phyloP scores from a whole-genome alignment of 2,329 filamentous ascomycete genomes.

The Raffaelea albimanens region DNA sequence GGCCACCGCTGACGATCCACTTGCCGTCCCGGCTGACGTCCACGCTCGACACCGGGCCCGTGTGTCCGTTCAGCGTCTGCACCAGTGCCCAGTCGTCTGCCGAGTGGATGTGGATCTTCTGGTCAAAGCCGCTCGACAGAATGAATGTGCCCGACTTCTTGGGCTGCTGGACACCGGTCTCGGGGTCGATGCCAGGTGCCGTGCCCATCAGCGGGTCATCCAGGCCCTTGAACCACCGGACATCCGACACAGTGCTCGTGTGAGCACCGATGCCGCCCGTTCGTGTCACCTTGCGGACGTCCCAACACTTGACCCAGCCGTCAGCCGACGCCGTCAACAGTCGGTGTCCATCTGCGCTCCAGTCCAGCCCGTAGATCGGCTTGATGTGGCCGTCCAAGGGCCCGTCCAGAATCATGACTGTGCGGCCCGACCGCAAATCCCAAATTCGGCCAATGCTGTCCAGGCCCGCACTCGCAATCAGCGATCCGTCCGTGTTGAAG shows the following conservation, averaged over 20 bases:
- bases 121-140: constrained; percentile 84
- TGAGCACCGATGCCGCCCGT: constrained; percentile 85
- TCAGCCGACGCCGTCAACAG: constrained; percentile 88
- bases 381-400: constrained; percentile 75
- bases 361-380: constrained; percentile 87
- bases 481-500: constrained; percentile 85
- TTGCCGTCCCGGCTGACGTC: constrained; percentile 78
- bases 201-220: constrained; percentile 61
- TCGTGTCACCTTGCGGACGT: constrained; percentile 78
- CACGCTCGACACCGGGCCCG: constrained; percentile 81
- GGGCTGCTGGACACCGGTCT: constrained; percentile 52
- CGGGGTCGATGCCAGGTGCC: constrained; percentile 51
- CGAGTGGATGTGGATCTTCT: constrained; percentile 90
- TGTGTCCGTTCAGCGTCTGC: constrained; percentile 82
- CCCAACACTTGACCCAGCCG: constrained; percentile 97
- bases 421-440: constrained; percentile 87
- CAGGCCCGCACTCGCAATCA: constrained; percentile 83
- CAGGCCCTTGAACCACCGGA: constrained; percentile 85
- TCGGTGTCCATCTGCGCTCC: constrained; percentile 85
- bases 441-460: constrained; percentile 94
- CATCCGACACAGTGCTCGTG: constrained; percentile 80
- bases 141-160: constrained; percentile 90
- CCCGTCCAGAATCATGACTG: constrained; percentile 89
- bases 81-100: constrained; percentile 91
- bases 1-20: constrained; percentile 92